Conservation (phyloP, 805 yeast genomes). For the Starmerella gropengiesseri region DNA sequence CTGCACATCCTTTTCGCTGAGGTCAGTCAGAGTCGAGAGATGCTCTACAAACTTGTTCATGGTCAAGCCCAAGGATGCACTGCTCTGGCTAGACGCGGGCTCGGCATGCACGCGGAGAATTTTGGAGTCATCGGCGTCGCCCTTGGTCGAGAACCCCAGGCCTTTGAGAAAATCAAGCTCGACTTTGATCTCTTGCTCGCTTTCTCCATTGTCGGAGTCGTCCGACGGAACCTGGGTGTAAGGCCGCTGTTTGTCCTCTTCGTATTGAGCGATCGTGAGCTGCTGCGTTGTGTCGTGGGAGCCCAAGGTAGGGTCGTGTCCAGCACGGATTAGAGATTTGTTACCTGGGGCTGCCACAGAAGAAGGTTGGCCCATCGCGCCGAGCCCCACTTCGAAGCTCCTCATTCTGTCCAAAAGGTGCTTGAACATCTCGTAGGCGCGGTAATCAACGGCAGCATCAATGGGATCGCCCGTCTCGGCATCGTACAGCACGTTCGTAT, state of each 20-base stretch:
- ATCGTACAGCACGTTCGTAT: conserved; percentile 27
- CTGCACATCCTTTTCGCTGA: conserved; percentile 30
- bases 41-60: conserved; percentile 29
- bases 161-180: conserved; percentile 27
- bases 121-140: conserved; percentile 4
- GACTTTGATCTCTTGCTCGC: conserved; percentile 22
- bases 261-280: conserved; percentile 31
- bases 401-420: conserved; percentile 32
- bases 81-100: conserved; percentile 27
- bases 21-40: conserved; percentile 27
- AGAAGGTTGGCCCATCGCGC: conserved; percentile 14
- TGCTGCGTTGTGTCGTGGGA: conserved; percentile 24
- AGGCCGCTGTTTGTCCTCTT: conserved; percentile 31
- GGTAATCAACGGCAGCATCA: conserved; percentile 25
- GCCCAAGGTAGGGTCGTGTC: conserved; percentile 31
- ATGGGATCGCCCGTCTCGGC: conserved; percentile 29
- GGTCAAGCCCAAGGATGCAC: conserved; percentile 32
- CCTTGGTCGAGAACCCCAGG: conserved; percentile 24
- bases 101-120: conserved; percentile 28
- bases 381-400: conserved; percentile 28
- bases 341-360: conserved; percentile 31
- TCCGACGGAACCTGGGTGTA: conserved; percentile 18
- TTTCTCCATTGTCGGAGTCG: conserved; percentile 17
- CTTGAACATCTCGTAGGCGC: conserved; percentile 30
- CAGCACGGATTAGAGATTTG: conserved; percentile 30